These are phyloP conservation scores for Diplodia sapinea DNA, from an alignment of 2,329 filamentous ascomycete species.

Conservation along the genomic window DNA sequence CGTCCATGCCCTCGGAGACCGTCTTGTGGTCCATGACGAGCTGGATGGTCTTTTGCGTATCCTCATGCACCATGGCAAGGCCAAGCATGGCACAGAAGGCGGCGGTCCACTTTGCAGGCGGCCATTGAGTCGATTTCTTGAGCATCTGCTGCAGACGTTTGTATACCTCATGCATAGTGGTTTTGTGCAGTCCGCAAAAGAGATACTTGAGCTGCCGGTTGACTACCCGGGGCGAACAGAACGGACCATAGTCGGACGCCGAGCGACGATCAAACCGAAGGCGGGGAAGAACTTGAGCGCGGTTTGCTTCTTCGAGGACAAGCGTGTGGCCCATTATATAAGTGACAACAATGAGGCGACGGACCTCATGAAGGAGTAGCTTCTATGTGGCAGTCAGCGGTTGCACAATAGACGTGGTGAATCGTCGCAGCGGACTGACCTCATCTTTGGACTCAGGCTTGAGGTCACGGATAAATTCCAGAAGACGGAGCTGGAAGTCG, in stretches of 20 bases:
- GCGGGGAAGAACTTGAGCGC: constrained; percentile 40
- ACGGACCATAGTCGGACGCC: constrained; percentile 41
- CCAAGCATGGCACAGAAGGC: constrained; percentile 55
- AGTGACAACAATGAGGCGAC: constrained; percentile 55
- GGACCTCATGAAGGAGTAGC: constrained; percentile 51
- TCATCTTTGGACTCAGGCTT: constrained; percentile 49
- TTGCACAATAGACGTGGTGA: constrained; percentile 22
- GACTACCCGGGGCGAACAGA: constrained; percentile 54
- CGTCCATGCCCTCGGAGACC: constrained; percentile 38
- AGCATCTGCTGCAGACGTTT: constrained; percentile 56
- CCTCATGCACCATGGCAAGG: constrained; percentile 56
- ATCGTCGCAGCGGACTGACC: constrained; percentile 36
- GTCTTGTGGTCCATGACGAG: constrained; percentile 51
- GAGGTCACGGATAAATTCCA: constrained; percentile 50
- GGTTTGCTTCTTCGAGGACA: constrained; percentile 51
- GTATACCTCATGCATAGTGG: constrained; percentile 51
- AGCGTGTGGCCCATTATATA: constrained; percentile 58
- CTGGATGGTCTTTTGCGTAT: constrained; percentile 54
- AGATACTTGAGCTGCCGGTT: constrained; percentile 59
- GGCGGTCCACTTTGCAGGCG: constrained; percentile 52
- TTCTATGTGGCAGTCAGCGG: constrained; percentile 37
- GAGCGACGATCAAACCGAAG: constrained; percentile 45
- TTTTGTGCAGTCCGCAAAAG: constrained; percentile 52
- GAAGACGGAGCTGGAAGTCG: constrained; percentile 51
- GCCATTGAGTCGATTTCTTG: constrained; percentile 45